Evolutionary conservation across 176 grass and related monocot species (phyloP).

Genomic region (Musa schizocarpa): DNA sequence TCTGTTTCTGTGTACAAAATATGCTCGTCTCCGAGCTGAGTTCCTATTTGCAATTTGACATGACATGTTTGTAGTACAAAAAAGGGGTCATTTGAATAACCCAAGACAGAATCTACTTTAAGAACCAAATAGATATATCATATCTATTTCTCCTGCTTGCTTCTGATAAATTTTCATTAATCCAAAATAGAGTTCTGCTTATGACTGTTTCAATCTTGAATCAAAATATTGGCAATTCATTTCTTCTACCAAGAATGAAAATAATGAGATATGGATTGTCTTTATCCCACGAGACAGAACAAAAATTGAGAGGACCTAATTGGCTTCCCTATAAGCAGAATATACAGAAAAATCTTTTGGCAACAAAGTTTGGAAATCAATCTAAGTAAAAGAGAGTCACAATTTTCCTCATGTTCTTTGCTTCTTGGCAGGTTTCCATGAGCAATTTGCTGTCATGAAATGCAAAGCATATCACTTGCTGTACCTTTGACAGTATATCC

Average conservation of each 20-base stretch:
- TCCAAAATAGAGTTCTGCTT: no score
- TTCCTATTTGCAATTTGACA: no score
- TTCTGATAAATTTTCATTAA: no score
- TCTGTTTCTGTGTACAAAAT: no score
- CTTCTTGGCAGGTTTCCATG: slow-evolving; percentile 96
- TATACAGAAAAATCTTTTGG: not conserved
- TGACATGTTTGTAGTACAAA: no score
- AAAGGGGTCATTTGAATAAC: no score
- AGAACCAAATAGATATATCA: no score
- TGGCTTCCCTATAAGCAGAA: slow-evolving; percentile 36
- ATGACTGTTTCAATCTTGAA: not conserved
- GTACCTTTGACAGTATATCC: slow-evolving; percentile 94
- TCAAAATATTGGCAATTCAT: not conserved
- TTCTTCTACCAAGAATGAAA: slow-evolving; percentile 39
- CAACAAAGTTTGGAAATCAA: slow-evolving; percentile 21
- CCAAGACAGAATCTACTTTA: no score
- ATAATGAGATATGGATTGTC: slow-evolving; percentile 24
- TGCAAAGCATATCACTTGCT: slow-evolving; percentile 92
- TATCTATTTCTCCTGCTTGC: no score
- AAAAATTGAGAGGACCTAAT: slow-evolving; percentile 22
- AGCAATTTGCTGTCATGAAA: slow-evolving; percentile 95
- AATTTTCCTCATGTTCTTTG: slow-evolving; percentile 90
- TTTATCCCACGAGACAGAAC: slow-evolving; percentile 22
- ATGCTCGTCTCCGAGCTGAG: no score
- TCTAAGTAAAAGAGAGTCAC: slow-evolving; percentile 99